Evolutionary conservation across 331 rosid genomes (phyloP), one percentile per base, ranked within the genome.

Genomic region (Acacia concinna): DNA sequence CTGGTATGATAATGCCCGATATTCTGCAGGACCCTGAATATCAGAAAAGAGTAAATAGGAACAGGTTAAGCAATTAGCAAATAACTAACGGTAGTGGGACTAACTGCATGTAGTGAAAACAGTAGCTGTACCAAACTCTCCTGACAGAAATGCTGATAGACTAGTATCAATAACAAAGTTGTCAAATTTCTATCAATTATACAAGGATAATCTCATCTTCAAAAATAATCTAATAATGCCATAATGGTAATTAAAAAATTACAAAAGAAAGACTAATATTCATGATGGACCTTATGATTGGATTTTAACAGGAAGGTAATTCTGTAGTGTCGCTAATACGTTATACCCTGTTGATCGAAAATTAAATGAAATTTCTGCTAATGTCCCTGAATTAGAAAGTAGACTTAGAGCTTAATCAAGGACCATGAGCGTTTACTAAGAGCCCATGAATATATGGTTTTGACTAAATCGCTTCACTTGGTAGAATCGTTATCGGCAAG

Each of bases 21-120:
- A 30, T 41, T 78, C 44, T 40, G 52, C 49, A 47, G 57, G 56
- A 68, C 57, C 85, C 91, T 88, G 95, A 76, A 38, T 66, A 83
- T 62, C 78, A 74, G 73, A 59, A 63, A 75, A 71, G 67, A 76
- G 75, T 40, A 74, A 71, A 73, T 52, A 78, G 63, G 76, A 71
- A 74, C 25, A 56, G 65, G 47, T 75, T 84, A 63, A 80, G 70
- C 78, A 66, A 43, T 25, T 31, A 31, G 57, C 80, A 71, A 43
- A 21, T 18, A 23, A 59, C 75, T 18, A 44, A 67, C 21, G 44
- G 30, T 69, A 83, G 35, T 67, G 8, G 46, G 28, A 66, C 46
- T 34, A 66, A 10, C 28, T 34, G 69, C 44, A 83, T n/a, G 34
- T 37, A 21, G 74, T 31, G 75, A 63, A 83, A 83, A 80, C 56